Evolutionary conservation across 331 rosid species (phyloP).

Genomic region (Cydonia oblonga): DNA sequence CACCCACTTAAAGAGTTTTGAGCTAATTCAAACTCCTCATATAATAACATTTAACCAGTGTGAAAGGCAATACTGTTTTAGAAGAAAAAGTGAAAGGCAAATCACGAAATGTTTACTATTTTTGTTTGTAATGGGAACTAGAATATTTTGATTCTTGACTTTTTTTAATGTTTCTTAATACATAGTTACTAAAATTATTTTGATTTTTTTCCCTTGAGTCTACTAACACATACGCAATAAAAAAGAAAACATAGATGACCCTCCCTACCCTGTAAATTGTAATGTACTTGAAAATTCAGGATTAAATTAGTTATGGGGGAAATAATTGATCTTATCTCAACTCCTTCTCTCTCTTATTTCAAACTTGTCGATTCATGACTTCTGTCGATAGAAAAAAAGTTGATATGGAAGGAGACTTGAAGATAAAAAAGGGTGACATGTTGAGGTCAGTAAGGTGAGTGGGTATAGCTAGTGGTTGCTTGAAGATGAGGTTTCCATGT

Average conservation of each 20-base stretch:
- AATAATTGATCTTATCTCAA: not conserved
- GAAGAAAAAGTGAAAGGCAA: not conserved
- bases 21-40: not conserved
- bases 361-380: not conserved
- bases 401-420: not conserved
- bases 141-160: no score
- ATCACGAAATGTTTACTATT: not conserved
- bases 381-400: not conserved
- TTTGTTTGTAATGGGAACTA: not conserved
- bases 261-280: no score
- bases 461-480: not conserved
- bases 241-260: no score
- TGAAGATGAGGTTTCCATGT: constrained; percentile 5
- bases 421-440: not conserved
- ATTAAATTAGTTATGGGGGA: no score
- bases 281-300: no score
- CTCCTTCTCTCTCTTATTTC: not conserved
- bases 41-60: not conserved
- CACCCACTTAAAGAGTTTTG: not conserved
- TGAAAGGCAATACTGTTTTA: no score
- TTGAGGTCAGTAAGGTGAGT: not conserved
- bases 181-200: no score
- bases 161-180: no score
- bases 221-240: not conserved
- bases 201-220: not conserved